These are phyloP conservation scores for Murraya koenigii DNA, from an alignment of 345 rosid genomes.

Conservation along the genomic window DNA sequence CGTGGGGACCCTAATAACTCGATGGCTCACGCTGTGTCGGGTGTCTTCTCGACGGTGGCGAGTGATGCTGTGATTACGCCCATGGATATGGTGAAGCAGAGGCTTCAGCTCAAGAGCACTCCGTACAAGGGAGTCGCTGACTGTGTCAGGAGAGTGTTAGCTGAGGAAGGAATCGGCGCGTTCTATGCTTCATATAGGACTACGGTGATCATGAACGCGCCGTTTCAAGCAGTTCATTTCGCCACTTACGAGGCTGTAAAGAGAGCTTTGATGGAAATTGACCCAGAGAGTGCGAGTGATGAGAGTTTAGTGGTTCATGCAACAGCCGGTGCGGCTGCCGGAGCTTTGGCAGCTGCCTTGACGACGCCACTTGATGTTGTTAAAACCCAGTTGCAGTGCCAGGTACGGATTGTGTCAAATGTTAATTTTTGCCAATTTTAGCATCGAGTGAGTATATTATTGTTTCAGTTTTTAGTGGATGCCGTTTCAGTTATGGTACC, in stretches of 20 bases:
- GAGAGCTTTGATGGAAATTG: conserved; percentile 49
- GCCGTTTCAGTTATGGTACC: too few relatives aligned
- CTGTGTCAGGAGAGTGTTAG: conserved; percentile 51
- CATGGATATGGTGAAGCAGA: conserved; percentile 83
- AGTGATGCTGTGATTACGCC: conserved; percentile 75
- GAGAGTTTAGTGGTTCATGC: conserved; percentile 68
- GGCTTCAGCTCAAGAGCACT: conserved; percentile 48
- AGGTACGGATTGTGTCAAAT: conserved; percentile 39
- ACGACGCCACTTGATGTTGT: conserved; percentile 92
- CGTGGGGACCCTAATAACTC: conserved; percentile 46
- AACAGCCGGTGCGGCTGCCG: conserved; percentile 90
- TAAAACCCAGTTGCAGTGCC: conserved; percentile 97
- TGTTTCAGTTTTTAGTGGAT: too few relatives aligned
- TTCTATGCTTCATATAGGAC: conserved; percentile 65
- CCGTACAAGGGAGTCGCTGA: conserved; percentile 62
- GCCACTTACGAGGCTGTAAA: conserved; percentile 68
- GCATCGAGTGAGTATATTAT: too few relatives aligned
- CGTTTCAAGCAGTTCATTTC: conserved; percentile 66
- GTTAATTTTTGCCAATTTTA: too few relatives aligned
- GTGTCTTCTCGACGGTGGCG: conserved; percentile 59
- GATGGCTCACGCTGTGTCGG: conserved; percentile 58
- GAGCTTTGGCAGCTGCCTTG: conserved; percentile 75
- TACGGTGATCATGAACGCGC: conserved; percentile 75
- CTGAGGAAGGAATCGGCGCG: conserved; percentile 55
- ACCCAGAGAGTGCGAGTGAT: conserved; percentile 41